Percentiles rank a stretch among this genome's conserved stretches.
Conservation (phyloP, 148 eudicot genomes). For the Salicornia ramosissima region DNA sequence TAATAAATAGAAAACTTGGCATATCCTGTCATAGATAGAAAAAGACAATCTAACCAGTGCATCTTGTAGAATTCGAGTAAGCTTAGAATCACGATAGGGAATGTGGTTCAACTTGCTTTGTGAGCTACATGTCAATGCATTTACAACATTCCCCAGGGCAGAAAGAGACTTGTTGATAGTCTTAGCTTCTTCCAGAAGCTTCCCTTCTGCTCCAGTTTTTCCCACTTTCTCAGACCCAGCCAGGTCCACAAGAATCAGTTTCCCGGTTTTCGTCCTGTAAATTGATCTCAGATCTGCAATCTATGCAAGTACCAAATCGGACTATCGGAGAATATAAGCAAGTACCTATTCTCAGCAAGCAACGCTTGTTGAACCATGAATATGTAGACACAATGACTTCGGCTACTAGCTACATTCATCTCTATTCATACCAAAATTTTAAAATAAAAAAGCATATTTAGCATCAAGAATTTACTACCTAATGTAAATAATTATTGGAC, state of each 20-base stretch:
- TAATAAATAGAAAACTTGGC: too few relatives aligned
- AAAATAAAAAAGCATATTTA: background rate
- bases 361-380: conserved; percentile 58
- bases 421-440: conserved; percentile 39
- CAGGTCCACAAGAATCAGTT: conserved; percentile 80
- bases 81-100: conserved; percentile 90
- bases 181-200: conserved; percentile 86
- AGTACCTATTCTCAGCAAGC: conserved; percentile 59
- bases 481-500: background rate
- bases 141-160: conserved; percentile 87
- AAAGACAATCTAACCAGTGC: conserved; percentile 59
- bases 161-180: conserved; percentile 86
- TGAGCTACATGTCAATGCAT: conserved; percentile 65
- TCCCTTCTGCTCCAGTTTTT: conserved; percentile 89
- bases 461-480: background rate
- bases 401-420: conserved; percentile 93
- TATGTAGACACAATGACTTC: conserved; percentile 85
- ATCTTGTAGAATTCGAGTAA: conserved; percentile 84
- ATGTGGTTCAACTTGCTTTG: conserved; percentile 58
- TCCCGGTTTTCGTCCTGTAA: conserved; percentile 57
- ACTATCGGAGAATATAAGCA: background rate
- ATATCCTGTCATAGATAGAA: too few relatives aligned
- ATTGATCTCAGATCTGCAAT: conserved; percentile 10
- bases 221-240: conserved; percentile 95
- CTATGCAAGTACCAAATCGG: background rate